Evolutionary conservation across 306 rosid species (phyloP).

Genomic region (Elaeagnus macrophylla): DNA sequence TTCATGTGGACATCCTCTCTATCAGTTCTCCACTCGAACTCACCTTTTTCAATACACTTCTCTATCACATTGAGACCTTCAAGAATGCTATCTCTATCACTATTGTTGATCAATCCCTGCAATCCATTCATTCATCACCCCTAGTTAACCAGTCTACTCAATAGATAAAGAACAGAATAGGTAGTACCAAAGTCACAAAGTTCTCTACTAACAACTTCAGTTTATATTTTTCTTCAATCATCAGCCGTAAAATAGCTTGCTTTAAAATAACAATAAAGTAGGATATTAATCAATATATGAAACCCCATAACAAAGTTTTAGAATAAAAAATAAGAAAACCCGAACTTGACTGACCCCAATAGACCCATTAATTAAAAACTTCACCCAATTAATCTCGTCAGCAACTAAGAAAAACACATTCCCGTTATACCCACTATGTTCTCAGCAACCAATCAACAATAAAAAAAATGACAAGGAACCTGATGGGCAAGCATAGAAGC

Average conservation of each 20-base stretch:
- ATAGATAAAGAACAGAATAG: neutral
- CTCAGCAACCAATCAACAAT: neutral
- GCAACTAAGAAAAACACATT: conserved; percentile 10
- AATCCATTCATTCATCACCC: neutral
- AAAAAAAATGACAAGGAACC: conserved; percentile 21
- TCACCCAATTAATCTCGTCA: neutral
- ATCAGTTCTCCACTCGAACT: conserved; percentile 85
- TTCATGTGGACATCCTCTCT: conserved; percentile 97
- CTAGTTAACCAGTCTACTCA: neutral
- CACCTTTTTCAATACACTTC: conserved; percentile 58
- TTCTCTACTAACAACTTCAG: no score
- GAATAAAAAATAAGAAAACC: no score
- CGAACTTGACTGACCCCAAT: no score
- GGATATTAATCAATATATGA: no score
- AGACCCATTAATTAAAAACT: neutral
- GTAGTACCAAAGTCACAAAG: no score
- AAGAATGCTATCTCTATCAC: conserved; percentile 59
- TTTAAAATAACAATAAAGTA: no score
- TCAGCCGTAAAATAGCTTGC: no score
- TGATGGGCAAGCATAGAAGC: conserved; percentile 92
- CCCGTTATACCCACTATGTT: neutral
- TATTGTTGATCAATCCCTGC: conserved; percentile 58
- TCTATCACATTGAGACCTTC: conserved; percentile 66
- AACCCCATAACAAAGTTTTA: no score
- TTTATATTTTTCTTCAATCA: no score